Conservation (phyloP, 495 filamentous ascomycete genomes). For the Aspergillus cristatus region DNA sequence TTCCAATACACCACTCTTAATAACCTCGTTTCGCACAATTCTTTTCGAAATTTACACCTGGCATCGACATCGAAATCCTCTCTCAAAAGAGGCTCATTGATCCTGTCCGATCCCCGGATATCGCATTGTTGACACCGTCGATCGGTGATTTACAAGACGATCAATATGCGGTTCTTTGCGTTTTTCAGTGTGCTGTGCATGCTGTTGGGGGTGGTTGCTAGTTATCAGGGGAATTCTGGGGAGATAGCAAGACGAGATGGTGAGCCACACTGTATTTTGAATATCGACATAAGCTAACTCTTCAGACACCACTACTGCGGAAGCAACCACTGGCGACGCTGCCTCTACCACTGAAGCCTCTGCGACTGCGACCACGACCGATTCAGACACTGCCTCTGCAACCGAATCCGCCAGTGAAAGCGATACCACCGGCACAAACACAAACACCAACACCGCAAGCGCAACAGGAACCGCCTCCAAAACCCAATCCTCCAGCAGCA, state of each 20-base stretch:
- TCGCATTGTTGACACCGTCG: too few species aligned
- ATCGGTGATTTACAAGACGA: too few species aligned
- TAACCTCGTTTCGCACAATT: too few species aligned
- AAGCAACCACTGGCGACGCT: conserved; percentile 15
- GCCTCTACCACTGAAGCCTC: conserved; percentile 12
- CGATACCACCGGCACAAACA: conserved; percentile 8
- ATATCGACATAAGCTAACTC: conserved; percentile 4
- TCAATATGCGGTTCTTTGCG: conserved; percentile 23
- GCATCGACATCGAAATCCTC: too few species aligned
- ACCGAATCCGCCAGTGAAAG: too few species aligned
- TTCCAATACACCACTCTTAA: too few species aligned
- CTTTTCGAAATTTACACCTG: too few species aligned
- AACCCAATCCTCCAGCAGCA: conserved; percentile 35
- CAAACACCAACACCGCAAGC: conserved; percentile 13
- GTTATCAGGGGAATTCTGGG: conserved; percentile 29
- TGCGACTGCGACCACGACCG: conserved; percentile 15
- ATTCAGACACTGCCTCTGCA: conserved; percentile 9
- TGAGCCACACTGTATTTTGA: conserved; percentile 7
- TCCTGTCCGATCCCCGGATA: too few species aligned
- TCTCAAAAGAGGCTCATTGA: too few species aligned
- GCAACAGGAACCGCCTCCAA: conserved; percentile 23
- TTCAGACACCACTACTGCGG: conserved; percentile 15
- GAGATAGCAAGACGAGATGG: conserved; percentile 26
- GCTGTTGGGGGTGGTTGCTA: conserved; percentile 40
- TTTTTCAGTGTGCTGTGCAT: conserved; percentile 24